phyloP scores from a whole-genome alignment of 345 rosid species.

The Populus tremula region DNA sequence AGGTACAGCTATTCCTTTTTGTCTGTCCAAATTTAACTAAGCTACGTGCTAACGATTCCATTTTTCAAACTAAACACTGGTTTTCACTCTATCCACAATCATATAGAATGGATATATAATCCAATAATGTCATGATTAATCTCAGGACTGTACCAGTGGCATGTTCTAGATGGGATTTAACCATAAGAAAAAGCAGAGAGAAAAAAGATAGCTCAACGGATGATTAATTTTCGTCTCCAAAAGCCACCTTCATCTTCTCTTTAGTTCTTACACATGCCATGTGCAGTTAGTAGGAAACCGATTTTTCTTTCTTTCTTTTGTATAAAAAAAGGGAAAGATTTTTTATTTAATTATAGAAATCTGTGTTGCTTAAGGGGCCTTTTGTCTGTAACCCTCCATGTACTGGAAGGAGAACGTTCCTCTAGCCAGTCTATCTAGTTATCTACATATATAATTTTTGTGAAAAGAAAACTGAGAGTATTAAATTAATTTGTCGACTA shows the following conservation, averaged over 20 bases:
- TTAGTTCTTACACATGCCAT: neutral
- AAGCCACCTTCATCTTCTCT: no score
- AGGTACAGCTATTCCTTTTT: conserved; percentile 31
- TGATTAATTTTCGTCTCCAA: no score
- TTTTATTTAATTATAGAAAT: neutral
- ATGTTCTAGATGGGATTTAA: neutral
- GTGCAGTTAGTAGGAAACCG: neutral
- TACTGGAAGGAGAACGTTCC: no score
- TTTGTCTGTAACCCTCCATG: no score
- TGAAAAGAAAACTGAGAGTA: no score
- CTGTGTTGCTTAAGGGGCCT: neutral
- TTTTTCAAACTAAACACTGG: neutral
- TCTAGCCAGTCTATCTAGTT: no score
- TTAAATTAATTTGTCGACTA: no score
- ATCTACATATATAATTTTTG: no score
- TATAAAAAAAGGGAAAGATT: no score
- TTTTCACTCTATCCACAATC: neutral
- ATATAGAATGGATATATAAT: neutral
- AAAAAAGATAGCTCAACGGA: no score
- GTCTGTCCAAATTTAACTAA: neutral
- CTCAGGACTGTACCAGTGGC: neutral
- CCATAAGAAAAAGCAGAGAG: neutral
- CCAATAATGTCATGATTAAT: neutral
- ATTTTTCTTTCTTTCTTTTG: no score
- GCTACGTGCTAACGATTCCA: neutral